A percentile compares a stretch with the other conserved stretches of the same genome.
These are phyloP conservation scores for Debaryomyces coudertii DNA, from an alignment of 1,139 yeast genomes.

Conservation along the genomic window DNA sequence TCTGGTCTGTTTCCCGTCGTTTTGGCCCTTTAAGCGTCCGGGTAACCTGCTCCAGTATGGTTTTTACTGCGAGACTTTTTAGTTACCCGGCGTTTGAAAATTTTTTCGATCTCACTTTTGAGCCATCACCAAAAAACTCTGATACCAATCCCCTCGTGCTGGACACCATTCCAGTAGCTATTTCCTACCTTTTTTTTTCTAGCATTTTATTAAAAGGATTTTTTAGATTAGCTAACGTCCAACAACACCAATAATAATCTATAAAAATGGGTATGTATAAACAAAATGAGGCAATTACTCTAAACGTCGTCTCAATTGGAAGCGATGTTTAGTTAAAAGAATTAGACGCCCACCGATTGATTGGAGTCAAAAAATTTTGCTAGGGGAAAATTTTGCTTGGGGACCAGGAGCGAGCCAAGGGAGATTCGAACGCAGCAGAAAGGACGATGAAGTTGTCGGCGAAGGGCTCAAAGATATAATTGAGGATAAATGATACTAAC, in stretches of 20 bases:
- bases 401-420: background rate
- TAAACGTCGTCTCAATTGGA: background rate
- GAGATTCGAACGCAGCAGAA: background rate
- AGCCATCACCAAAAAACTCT: conserved; percentile 14
- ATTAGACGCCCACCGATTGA: conserved; percentile 1
- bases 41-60: conserved; percentile 18
- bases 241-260: conserved; percentile 23
- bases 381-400: background rate
- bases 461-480: background rate
- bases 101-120: conserved; percentile 16
- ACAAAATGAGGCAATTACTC: background rate
- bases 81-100: conserved; percentile 17
- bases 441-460: background rate
- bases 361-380: background rate
- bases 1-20: background rate
- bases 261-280: conserved; percentile 47
- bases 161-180: conserved; percentile 9
- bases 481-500: conserved; percentile 9
- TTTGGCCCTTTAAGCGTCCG: background rate
- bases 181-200: conserved; percentile 9
- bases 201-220: conserved; percentile 14
- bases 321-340: background rate
- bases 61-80: conserved; percentile 13
- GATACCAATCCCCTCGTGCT: conserved; percentile 25
- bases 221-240: conserved; percentile 22